These are phyloP conservation scores for Ceratocystis diversiconidia DNA, from an alignment of 2,329 filamentous ascomycete species.

Conservation along the genomic window DNA sequence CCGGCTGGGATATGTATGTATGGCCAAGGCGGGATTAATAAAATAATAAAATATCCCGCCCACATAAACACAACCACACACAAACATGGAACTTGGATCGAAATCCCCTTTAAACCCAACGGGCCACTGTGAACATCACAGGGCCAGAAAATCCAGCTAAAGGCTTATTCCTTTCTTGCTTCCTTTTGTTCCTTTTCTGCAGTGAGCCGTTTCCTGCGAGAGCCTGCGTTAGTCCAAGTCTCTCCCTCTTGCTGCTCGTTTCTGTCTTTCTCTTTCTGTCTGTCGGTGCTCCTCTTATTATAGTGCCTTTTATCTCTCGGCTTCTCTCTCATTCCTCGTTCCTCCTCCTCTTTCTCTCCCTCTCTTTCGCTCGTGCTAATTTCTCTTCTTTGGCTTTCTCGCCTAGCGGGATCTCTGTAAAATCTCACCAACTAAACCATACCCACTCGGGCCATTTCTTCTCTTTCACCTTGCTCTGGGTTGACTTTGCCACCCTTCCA, in stretches of 20 bases:
- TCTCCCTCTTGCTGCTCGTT: neutral
- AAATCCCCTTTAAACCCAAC: neutral
- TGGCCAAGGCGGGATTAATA: neutral
- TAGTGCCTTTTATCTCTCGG: neutral
- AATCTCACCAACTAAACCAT: neutral
- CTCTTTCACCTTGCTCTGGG: slow-evolving; percentile 5
- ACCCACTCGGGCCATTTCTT: slow-evolving; percentile 12
- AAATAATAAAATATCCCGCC: neutral
- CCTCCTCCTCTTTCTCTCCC: neutral
- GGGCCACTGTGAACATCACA: neutral
- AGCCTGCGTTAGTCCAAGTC: neutral
- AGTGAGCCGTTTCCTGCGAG: neutral
- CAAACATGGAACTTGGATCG: neutral
- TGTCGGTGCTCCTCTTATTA: neutral
- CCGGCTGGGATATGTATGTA: no score
- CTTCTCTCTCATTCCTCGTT: neutral
- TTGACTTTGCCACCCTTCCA: slow-evolving; percentile 8
- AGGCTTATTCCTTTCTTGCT: neutral
- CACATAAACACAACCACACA: neutral
- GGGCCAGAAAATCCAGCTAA: neutral
- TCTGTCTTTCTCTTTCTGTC: neutral
- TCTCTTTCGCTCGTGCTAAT: neutral
- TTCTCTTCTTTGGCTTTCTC: neutral
- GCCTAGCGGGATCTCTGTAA: neutral
- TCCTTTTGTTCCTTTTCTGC: neutral